Conservation (phyloP, 2,329 filamentous ascomycete species). For the Phyllosticta ampelicida region DNA sequence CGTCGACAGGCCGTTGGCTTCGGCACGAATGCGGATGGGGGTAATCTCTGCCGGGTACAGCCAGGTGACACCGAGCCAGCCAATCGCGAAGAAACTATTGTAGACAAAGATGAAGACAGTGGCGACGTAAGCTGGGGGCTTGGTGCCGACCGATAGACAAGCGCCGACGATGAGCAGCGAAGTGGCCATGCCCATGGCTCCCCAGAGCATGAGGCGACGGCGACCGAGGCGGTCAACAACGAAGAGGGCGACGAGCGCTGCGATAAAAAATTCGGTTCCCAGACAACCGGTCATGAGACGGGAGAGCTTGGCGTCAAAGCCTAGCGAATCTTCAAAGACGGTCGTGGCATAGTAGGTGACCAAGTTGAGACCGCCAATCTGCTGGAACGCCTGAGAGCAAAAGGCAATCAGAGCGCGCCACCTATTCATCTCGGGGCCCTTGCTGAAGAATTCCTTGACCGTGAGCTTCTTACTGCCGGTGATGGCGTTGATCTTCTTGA, state of each 20-base stretch:
- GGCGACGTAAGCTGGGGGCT: slow-evolving; percentile 27
- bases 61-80: slow-evolving; percentile 39
- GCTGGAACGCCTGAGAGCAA: slow-evolving; percentile 52
- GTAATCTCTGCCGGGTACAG: slow-evolving; percentile 42
- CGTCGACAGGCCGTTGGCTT: slow-evolving; percentile 27
- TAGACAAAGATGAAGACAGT: slow-evolving; percentile 44
- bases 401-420: slow-evolving; percentile 50
- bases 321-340: slow-evolving; percentile 8
- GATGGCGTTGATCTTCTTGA: slow-evolving; percentile 41
- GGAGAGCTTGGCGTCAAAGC: slow-evolving; percentile 21
- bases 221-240: slow-evolving; percentile 23
- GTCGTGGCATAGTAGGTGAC: slow-evolving; percentile 11
- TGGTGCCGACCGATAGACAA: slow-evolving; percentile 4
- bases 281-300: slow-evolving; percentile 12
- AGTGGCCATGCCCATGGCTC: slow-evolving; percentile 21
- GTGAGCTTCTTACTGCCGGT: slow-evolving; percentile 27
- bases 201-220: slow-evolving; percentile 23
- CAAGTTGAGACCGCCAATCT: slow-evolving; percentile 42
- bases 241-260: slow-evolving; percentile 17
- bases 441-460: slow-evolving; percentile 44
- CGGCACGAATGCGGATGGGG: slow-evolving; percentile 23
- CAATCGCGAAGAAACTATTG: slow-evolving; percentile 44
- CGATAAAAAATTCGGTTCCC: slow-evolving; percentile 23
- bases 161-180: slow-evolving; percentile 21
- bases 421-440: slow-evolving; percentile 53